Conservation (phyloP, 257 asterid genomes). For the Nicotiana tomentosiformis region DNA sequence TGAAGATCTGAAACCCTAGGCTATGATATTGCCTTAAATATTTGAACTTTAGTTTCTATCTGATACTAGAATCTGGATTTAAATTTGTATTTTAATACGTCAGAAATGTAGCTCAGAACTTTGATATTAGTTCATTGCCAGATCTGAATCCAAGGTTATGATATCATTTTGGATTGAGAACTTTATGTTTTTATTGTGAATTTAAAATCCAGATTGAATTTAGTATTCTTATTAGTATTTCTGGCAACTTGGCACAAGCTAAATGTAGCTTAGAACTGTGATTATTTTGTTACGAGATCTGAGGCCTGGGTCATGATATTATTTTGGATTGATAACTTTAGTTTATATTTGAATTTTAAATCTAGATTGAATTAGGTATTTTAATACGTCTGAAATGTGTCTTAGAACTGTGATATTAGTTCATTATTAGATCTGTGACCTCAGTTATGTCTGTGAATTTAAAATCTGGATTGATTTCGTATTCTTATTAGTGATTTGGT, state of each 20-base stretch:
- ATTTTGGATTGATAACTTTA: not conserved
- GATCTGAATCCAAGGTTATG: not conserved
- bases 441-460: not conserved
- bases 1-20: not conserved
- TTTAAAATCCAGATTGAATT: not conserved
- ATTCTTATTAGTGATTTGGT: not conserved
- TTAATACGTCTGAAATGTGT: not conserved
- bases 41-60: not conserved
- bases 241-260: not conserved
- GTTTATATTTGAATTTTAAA: not conserved
- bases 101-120: not conserved
- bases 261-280: not conserved
- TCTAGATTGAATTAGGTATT: not conserved
- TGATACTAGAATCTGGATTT: not conserved
- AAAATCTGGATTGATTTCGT: not conserved
- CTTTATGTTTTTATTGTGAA: not conserved
- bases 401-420: not conserved
- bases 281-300: not conserved
- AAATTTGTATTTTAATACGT: not conserved
- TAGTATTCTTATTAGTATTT: not conserved
- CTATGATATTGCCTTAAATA: not conserved
- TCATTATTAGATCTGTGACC: not conserved
- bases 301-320: not conserved
- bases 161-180: not conserved
- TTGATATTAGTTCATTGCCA: not conserved